phyloP scores from a whole-genome alignment of 345 rosid genomes.

The Barbarea vulgaris region DNA sequence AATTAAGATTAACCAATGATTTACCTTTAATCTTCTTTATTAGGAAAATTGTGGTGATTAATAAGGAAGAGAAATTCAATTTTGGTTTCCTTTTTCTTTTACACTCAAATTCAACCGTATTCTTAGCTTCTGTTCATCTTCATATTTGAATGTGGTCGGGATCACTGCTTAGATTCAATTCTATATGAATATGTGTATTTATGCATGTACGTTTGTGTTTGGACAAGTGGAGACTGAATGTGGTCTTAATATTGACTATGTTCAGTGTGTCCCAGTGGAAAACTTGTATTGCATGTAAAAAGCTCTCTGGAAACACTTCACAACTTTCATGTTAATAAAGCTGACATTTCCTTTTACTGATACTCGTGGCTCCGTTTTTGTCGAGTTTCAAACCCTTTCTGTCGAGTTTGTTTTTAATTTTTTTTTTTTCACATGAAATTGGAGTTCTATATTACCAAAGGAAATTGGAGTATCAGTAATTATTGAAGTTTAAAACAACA shows the following conservation, averaged over 20 bases:
- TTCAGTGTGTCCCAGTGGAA: slow-evolving; percentile 21
- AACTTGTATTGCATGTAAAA: slow-evolving; percentile 15
- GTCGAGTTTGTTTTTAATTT: background rate
- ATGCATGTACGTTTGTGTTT: slow-evolving; percentile 13
- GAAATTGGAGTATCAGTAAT: slow-evolving; percentile 18
- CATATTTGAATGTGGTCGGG: slow-evolving; percentile 31
- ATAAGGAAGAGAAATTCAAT: slow-evolving; percentile 16
- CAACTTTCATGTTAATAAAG: slow-evolving; percentile 32
- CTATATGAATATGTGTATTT: background rate
- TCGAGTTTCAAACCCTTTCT: background rate
- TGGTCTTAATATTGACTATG: slow-evolving; percentile 30
- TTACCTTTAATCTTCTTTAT: no score
- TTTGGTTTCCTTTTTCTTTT: slow-evolving; percentile 16
- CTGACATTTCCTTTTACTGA: slow-evolving; percentile 22
- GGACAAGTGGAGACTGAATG: slow-evolving; percentile 32
- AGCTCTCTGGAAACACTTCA: background rate
- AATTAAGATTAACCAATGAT: background rate
- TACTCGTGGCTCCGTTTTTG: background rate
- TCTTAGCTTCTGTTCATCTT: slow-evolving; percentile 8
- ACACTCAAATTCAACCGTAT: slow-evolving; percentile 4
- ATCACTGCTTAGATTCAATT: background rate
- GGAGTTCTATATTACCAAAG: background rate
- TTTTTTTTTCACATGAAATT: background rate
- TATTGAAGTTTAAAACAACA: background rate
- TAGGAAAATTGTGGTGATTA: background rate